Evolutionary conservation across 192 early-diverging fungal species (phyloP).

Genomic region (Linnemannia zychae): DNA sequence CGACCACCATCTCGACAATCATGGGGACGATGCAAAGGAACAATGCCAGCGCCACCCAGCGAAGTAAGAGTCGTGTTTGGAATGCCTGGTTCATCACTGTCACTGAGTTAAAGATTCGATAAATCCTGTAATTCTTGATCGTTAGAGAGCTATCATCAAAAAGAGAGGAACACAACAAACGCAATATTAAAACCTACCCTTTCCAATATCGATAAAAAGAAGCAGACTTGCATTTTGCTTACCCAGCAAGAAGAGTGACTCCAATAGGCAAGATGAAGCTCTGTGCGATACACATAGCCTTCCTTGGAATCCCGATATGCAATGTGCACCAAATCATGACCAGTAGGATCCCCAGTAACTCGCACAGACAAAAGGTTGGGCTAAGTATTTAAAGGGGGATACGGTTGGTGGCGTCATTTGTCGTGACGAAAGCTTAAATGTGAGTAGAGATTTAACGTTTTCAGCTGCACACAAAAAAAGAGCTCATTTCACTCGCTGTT

Average conservation of each 20-base stretch:
- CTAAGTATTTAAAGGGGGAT: slow-evolving; percentile 18
- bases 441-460: background rate
- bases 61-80: slow-evolving; percentile 19
- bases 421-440: background rate
- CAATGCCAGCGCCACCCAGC: slow-evolving; percentile 10
- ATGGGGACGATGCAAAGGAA: slow-evolving; percentile 8
- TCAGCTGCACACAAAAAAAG: background rate
- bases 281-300: slow-evolving; percentile 29
- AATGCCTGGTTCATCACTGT: slow-evolving; percentile 16
- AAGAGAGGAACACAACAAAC: background rate
- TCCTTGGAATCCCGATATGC: slow-evolving; percentile 54
- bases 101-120: slow-evolving; percentile 64
- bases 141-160: slow-evolving; percentile 57
- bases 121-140: slow-evolving; percentile 65
- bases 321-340: slow-evolving; percentile 44
- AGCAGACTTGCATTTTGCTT: background rate
- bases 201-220: background rate
- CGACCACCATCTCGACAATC: slow-evolving; percentile 17
- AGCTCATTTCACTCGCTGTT: background rate
- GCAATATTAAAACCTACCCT: background rate
- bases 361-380: slow-evolving; percentile 61
- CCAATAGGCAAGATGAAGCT: slow-evolving; percentile 53
- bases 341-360: slow-evolving; percentile 61
- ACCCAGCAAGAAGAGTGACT: slow-evolving; percentile 34
- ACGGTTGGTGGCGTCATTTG: background rate